Conservation (phyloP, 1,284 basidiomycete species). For the Coniophora puteana region DNA sequence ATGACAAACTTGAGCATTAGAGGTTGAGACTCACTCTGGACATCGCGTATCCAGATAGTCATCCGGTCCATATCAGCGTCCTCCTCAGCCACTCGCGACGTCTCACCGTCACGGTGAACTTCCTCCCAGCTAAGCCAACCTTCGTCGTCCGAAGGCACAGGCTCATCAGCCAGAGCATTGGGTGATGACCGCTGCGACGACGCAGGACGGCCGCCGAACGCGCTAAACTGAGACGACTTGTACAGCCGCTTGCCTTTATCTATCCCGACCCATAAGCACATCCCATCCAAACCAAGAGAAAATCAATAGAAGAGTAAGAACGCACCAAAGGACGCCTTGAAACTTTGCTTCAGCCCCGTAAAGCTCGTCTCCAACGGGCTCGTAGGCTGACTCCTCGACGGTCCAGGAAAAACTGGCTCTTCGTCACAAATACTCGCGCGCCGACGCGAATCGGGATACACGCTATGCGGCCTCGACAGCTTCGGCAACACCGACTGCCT, state of each 20-base stretch:
- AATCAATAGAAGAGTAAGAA: slow-evolving; percentile 1
- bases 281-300: neutral
- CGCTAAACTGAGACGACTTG: slow-evolving; percentile 47
- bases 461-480: too few relatives aligned
- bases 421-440: too few relatives aligned
- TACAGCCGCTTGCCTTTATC: slow-evolving; percentile 44
- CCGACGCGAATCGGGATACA: too few relatives aligned
- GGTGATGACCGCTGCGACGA: slow-evolving; percentile 32
- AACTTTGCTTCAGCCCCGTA: slow-evolving; percentile 51
- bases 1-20: slow-evolving; percentile 3
- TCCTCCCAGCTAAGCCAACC: slow-evolving; percentile 31
- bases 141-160: slow-evolving; percentile 27
- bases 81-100: slow-evolving; percentile 11
- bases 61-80: slow-evolving; percentile 58
- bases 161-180: slow-evolving; percentile 29
- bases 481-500: too few relatives aligned
- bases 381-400: too few relatives aligned
- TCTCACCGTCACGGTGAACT: slow-evolving; percentile 18
- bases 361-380: slow-evolving; percentile 28
- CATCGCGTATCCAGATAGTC: slow-evolving; percentile 72
- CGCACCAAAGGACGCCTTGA: slow-evolving; percentile 69
- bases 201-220: slow-evolving; percentile 39
- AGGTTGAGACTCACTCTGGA: slow-evolving; percentile 59
- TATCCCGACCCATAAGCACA: too few relatives aligned
- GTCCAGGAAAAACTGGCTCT: too few relatives aligned